These are phyloP conservation scores for Paxillus ammoniavirescens DNA, from an alignment of 768 basidiomycete genomes.

Conservation along the genomic window DNA sequence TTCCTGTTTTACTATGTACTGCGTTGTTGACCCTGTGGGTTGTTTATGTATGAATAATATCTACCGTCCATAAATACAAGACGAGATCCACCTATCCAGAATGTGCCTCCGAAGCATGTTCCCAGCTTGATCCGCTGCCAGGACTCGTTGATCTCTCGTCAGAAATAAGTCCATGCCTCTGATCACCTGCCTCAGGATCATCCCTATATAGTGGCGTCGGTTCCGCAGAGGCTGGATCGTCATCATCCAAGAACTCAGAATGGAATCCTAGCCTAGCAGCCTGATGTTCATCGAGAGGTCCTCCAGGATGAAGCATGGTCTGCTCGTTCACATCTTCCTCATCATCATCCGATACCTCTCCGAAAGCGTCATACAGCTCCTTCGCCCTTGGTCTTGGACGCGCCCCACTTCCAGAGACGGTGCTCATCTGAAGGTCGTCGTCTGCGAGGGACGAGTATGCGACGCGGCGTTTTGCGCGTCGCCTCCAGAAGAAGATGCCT, in stretches of 20 bases:
- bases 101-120: constrained; percentile 54
- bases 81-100: constrained; percentile 14
- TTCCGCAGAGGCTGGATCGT: constrained; percentile 44
- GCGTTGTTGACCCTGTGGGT: constrained; percentile 3
- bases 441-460: constrained; percentile 60
- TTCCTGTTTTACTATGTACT: constrained; percentile 15
- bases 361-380: constrained; percentile 96
- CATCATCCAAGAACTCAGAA: constrained; percentile 82
- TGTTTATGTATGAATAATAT: constrained; percentile 14
- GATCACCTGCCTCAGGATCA: constrained; percentile 40
- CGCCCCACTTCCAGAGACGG: constrained; percentile 46
- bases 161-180: not conserved
- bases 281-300: constrained; percentile 31
- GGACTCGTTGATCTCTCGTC: constrained; percentile 29
- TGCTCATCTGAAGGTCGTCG: constrained; percentile 77
- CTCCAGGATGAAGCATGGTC: constrained; percentile 51
- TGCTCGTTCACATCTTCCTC: constrained; percentile 77
- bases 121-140: constrained; percentile 65
- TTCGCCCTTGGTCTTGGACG: constrained; percentile 56
- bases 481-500: constrained; percentile 79
- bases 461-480: constrained; percentile 41
- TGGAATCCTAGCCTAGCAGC: constrained; percentile 57
- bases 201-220: constrained; percentile 46
- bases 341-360: constrained; percentile 82
- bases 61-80: constrained; percentile 22